Conservation (phyloP, 306 rosid genomes). For the Gynostemma pentaphyllum region DNA sequence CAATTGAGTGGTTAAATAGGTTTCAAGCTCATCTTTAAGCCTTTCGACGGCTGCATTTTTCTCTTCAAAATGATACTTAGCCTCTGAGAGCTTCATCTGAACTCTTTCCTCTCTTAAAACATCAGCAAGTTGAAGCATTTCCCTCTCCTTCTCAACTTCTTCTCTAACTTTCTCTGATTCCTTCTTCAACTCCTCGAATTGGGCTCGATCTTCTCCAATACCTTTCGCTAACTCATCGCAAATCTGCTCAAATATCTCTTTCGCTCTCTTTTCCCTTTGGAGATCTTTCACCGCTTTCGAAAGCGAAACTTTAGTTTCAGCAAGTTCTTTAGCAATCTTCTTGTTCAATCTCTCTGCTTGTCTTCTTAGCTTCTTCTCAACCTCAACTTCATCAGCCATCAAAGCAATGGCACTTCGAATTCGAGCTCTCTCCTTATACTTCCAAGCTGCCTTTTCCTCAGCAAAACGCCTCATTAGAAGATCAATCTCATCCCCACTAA, state of each 20-base stretch:
- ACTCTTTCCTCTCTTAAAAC: slow-evolving; percentile 84
- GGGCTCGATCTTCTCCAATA: slow-evolving; percentile 76
- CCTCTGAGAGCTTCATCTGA: slow-evolving; percentile 96
- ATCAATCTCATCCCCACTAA: slow-evolving; percentile 37
- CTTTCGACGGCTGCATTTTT: slow-evolving; percentile 65
- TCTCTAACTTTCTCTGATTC: slow-evolving; percentile 62
- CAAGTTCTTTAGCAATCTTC: slow-evolving; percentile 68
- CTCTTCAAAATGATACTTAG: slow-evolving; percentile 81
- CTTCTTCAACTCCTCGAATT: slow-evolving; percentile 67
- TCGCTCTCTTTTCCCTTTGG: slow-evolving; percentile 74
- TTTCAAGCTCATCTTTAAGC: slow-evolving; percentile 55
- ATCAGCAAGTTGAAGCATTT: slow-evolving; percentile 90
- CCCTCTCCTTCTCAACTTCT: slow-evolving; percentile 84
- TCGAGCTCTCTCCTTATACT: slow-evolving; percentile 54
- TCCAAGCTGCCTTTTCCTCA: slow-evolving; percentile 75
- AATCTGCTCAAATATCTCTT: slow-evolving; percentile 68
- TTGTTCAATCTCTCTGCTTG: slow-evolving; percentile 74
- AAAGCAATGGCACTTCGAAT: slow-evolving; percentile 36
- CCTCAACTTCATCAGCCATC: slow-evolving; percentile 53
- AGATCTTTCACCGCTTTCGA: slow-evolving; percentile 48
- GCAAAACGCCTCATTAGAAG: slow-evolving; percentile 40
- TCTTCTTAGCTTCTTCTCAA: slow-evolving; percentile 70
- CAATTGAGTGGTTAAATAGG: slow-evolving; percentile 31
- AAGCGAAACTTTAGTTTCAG: slow-evolving; percentile 37
- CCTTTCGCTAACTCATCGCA: slow-evolving; percentile 76